Conservation (phyloP, 805 yeast species). For the Yarrowia deformans region DNA sequence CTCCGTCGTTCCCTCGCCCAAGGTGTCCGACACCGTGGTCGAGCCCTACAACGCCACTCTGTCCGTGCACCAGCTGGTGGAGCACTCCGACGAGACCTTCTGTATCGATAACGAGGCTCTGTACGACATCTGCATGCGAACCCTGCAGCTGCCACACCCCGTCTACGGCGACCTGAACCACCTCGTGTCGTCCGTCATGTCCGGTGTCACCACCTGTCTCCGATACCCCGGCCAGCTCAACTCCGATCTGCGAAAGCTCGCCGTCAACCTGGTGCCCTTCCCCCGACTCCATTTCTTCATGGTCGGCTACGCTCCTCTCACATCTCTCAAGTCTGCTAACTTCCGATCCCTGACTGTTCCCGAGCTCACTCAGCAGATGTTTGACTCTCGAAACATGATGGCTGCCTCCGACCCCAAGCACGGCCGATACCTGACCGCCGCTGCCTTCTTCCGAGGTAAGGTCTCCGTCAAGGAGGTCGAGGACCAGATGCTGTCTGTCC, state of each 20-base stretch:
- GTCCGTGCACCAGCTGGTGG: constrained; percentile 89
- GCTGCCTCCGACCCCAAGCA: constrained; percentile 91
- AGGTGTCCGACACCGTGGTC: constrained; percentile 89
- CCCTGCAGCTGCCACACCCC: constrained; percentile 82
- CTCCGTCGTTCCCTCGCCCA: constrained; percentile 91
- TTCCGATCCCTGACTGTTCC: constrained; percentile 87
- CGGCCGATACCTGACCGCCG: constrained; percentile 91
- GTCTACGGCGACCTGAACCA: constrained; percentile 78
- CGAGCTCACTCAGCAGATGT: constrained; percentile 92
- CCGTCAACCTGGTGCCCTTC: constrained; percentile 94
- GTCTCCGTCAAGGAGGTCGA: constrained; percentile 93
- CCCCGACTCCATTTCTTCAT: constrained; percentile 96
- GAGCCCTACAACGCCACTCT: constrained; percentile 95
- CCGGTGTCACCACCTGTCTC: constrained; percentile 92
- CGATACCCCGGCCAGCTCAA: constrained; percentile 96
- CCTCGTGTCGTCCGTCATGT: constrained; percentile 89
- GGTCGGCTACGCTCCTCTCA: constrained; percentile 94
- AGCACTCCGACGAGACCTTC: constrained; percentile 90
- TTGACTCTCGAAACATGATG: constrained; percentile 93
- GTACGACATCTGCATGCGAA: constrained; percentile 85
- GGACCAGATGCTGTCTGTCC: constrained; percentile 87
- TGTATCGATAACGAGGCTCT: constrained; percentile 95
- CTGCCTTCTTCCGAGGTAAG: constrained; percentile 93
- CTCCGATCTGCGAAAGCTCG: constrained; percentile 90
- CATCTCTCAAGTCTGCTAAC: constrained; percentile 78